phyloP scores from a whole-genome alignment of 2,329 filamentous ascomycete species.

The Penicillium psychrosexuale region DNA sequence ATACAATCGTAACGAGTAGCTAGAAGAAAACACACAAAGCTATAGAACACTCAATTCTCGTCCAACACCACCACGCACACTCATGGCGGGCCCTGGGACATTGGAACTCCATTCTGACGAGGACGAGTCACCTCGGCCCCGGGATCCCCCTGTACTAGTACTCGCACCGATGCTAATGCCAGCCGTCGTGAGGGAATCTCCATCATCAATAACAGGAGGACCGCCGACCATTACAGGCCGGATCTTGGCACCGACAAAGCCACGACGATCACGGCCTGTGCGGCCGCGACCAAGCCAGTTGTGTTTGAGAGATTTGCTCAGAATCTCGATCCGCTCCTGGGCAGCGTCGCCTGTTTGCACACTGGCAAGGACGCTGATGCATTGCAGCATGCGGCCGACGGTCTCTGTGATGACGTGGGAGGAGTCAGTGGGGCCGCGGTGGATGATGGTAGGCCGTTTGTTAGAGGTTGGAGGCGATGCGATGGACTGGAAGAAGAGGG shows the following conservation, averaged over 20 bases:
- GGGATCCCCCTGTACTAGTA: constrained; percentile 22
- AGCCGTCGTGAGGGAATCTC: constrained; percentile 22
- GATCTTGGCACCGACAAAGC: constrained; percentile 72
- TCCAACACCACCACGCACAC: constrained; percentile 23
- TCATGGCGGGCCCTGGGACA: constrained; percentile 15
- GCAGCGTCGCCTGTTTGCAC: constrained; percentile 69
- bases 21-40: constrained; percentile 6
- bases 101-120: constrained; percentile 25
- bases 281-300: constrained; percentile 93
- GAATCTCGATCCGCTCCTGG: constrained; percentile 74
- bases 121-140: constrained; percentile 21
- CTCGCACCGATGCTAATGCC: constrained; percentile 25
- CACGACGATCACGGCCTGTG: constrained; percentile 82
- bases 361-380: constrained; percentile 82
- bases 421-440: constrained; percentile 39
- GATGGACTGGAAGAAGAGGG: constrained; percentile 43
- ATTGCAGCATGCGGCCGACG: constrained; percentile 93
- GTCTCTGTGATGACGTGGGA: constrained; percentile 84
- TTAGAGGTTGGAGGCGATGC: constrained; percentile 32
- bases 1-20: constrained; percentile 13
- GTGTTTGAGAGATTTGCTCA: constrained; percentile 85
- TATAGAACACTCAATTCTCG: constrained; percentile 33
- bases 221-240: constrained; percentile 33
- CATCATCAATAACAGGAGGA: constrained; percentile 27
- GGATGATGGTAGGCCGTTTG: constrained; percentile 34